A percentile compares a stretch with the other conserved stretches of the same genome.
Evolutionary conservation across 1,139 yeast genomes (phyloP).

Genomic region (Lipomyces yarrowii): DNA sequence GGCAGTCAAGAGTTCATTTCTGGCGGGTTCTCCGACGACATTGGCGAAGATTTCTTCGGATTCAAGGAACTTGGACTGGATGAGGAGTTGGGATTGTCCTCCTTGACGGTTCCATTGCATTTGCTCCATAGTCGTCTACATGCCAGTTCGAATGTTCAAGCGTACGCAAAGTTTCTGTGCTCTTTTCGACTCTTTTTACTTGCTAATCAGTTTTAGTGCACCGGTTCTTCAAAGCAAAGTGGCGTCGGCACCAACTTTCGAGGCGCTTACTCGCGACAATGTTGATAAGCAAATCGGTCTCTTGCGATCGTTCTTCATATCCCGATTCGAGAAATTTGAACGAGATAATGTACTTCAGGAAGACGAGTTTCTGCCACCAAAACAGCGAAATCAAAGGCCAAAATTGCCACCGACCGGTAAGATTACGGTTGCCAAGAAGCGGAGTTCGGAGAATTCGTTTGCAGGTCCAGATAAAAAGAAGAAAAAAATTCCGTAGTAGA

Average conservation of each 20-base stretch:
- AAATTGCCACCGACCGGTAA: constrained; percentile 94
- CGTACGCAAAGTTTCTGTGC: neutral
- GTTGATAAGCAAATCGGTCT: constrained; percentile 57
- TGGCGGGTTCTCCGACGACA: constrained; percentile 89
- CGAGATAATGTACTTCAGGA: constrained; percentile 58
- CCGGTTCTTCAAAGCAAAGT: constrained; percentile 32
- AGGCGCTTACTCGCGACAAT: constrained; percentile 52
- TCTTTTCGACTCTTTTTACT: constrained; percentile 25
- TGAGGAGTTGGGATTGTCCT: constrained; percentile 84
- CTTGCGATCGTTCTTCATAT: constrained; percentile 58
- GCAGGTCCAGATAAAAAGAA: constrained; percentile 10
- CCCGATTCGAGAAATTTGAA: constrained; percentile 37
- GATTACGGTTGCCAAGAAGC: constrained; percentile 68
- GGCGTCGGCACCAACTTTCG: constrained; percentile 44
- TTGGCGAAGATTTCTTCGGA: constrained; percentile 94
- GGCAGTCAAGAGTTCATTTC: constrained; percentile 83
- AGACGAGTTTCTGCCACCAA: constrained; percentile 80
- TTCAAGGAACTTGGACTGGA: constrained; percentile 92
- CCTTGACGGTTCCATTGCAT: constrained; percentile 87
- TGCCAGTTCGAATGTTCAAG: constrained; percentile 27
- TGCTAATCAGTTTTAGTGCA: constrained; percentile 10
- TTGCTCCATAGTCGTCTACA: constrained; percentile 67
- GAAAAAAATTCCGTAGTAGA: constrained; percentile 11
- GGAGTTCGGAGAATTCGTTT: constrained; percentile 24
- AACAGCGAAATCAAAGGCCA: constrained; percentile 72